Evolutionary conservation across 2,329 filamentous ascomycete species (phyloP), one percentile per base, ranked within the genome.

Genomic region (Chrysosporium queenslandicum): DNA sequence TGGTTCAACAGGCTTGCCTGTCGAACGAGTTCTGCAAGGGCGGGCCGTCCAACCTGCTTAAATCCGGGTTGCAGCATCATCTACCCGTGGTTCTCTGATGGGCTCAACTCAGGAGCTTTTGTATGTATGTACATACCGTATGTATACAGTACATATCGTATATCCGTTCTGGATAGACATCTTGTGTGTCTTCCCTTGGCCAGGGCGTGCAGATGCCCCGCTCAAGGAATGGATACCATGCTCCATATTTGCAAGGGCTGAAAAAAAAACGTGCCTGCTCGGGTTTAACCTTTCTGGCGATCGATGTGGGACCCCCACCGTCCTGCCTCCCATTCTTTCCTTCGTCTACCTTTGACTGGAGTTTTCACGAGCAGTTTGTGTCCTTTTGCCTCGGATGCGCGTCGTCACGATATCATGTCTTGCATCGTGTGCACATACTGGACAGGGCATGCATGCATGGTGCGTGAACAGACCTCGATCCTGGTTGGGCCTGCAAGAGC

Each of bases 31-130:
- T 20, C 47, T 52, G 49, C 49, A 52, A 52, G 49, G 49, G 42
- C 49, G 49, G 49, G 40, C 49, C 49, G 47, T 42, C 46, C 11
- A 34, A 29, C 47, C 30, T 42, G 36, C 36, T 42, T 50, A 42
- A 42, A 20, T 23, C 36, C 23, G 2, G 14, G 16, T 40, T 23
- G 23, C 5, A n/a, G 23, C 25, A 30, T 16, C 8, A 12, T 42
- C 4, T 12, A 42, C 9, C 32, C 34, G n/a, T 29, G 32, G 32
- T 48, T 48, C 23, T 8, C 36, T 27, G 29, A 37, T 5, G 32
- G 29, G 32, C 32, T 34, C 11, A 14, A 12, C 11, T 14, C 5
- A 30, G 27, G n/a, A n/a, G n/a, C n/a, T n/a, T n/a, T n/a, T n/a
- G n/a, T n/a, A n/a, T n/a, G n/a, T n/a, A n/a, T n/a, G n/a, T n/a